Percentiles rank a stretch among this genome's conserved stretches.
These are phyloP conservation scores for Phaffia rhodozyma DNA, from an alignment of 1,284 basidiomycete species.

Conservation along the genomic window DNA sequence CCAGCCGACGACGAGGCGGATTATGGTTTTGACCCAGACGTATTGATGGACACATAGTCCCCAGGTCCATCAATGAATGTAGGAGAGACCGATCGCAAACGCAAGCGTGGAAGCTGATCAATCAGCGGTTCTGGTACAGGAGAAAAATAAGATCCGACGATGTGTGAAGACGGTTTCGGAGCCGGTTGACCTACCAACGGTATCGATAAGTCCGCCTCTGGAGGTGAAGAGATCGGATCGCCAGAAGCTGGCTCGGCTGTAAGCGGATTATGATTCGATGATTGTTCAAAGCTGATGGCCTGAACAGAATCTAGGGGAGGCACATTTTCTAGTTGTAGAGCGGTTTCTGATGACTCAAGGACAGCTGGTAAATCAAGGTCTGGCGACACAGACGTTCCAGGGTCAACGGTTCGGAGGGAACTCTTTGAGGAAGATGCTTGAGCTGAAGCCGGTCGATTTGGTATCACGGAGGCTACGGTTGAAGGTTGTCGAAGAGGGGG, in stretches of 20 bases:
- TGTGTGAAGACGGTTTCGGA: neutral
- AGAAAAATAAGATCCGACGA: conserved; percentile 2
- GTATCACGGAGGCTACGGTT: neutral
- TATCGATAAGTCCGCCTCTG: neutral
- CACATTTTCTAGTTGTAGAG: conserved; percentile 17
- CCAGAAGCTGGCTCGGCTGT: neutral
- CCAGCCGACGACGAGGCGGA: neutral
- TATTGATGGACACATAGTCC: conserved; percentile 4
- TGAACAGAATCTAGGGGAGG: neutral
- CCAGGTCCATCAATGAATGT: conserved; percentile 3
- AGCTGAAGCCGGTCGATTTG: neutral
- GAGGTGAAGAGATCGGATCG: neutral
- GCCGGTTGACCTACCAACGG: neutral
- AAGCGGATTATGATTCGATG: neutral
- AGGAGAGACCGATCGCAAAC: too few species aligned
- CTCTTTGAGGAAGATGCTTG: conserved; percentile 3
- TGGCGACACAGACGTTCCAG: neutral
- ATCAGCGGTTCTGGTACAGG: neutral
- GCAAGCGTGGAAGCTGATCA: neutral
- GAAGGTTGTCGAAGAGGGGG: neutral
- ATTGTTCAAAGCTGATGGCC: neutral
- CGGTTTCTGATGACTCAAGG: neutral
- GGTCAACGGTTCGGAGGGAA: neutral
- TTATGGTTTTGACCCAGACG: neutral
- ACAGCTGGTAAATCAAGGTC: neutral